Base-by-base conservation (phyloP, 306 rosid species). In the Betula pendula region DNA sequence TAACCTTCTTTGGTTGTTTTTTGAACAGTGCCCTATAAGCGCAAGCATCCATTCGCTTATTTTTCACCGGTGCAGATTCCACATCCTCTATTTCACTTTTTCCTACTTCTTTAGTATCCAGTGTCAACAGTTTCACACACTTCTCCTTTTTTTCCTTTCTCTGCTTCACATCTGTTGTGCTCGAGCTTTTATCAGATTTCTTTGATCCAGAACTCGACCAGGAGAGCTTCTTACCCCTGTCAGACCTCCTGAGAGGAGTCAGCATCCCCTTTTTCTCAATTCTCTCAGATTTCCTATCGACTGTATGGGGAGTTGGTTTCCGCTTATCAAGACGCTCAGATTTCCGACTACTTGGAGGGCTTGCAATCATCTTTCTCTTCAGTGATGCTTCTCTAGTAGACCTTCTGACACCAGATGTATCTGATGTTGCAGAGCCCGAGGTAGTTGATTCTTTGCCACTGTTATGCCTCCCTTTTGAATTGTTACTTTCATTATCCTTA, bases 191-290 rank as follows among this genome's bases (percentile, higher is more conserved):
- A 79, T 51, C 78, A 12, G 84, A 70, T 38, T 40, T 76, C 73
- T 73, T 88, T 5, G 89, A 81, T 53, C 84, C 84, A 45, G 89
- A 78, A 75, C 79, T 59, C 3, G 82, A 72, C 67, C 75, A 25
- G 68, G 85, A 68, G 25, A 44, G 71, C 27, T 79, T 73, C 78
- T 74, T 82, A 56, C 78, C 75, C 85, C 94, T 86, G 72, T 81
- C 86, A 0, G 93, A 89, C 84, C 87, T 82, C 84, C 90, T 87
- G 73, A 86, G 77, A 45, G 89, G 84, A 81, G 86, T 90, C 35
- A 84, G 87, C 35, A 60, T 69, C n/a, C 42, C 70, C 85, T 75
- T 81, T 67, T 80, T 80, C 76, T 77, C 91, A 83, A 75, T 44
- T 58, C 73, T 85, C 72, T 68, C 85, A 75, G 85, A 72, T 70